Evolutionary conservation across 2,329 filamentous ascomycete genomes (phyloP), one percentile per base, ranked within the genome.

Genomic region (Ophiostoma populinum): DNA sequence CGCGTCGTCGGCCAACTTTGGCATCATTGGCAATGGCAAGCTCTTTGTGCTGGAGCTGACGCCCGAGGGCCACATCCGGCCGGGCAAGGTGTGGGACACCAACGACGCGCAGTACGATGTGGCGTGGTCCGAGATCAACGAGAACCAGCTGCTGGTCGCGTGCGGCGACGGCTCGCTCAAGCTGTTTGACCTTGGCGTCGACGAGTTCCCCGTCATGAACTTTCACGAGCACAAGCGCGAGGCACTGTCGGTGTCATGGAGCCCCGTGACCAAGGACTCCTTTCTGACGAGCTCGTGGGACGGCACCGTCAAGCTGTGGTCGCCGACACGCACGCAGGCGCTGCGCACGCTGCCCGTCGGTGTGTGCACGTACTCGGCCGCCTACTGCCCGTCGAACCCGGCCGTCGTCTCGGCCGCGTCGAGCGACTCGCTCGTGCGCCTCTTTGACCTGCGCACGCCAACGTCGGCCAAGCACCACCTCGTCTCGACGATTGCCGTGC

Each of bases 91-190:
- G 75, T 87, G 60, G 46, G 87, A 94, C 51, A 98, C 90, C 9
- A 92, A 95, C 61, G 90, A 98, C 55, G 81, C 86, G 29, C 77
- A 95, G 44, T 98, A 92, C 57, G 90, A 98, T 57, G 65, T 90
- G 35, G 71, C 86, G 18, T 95, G 90, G 85, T 93, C 85, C 13
- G 90, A 98, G 61, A 72, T 83, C 46, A 86, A 98, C 61, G 87
- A 94, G 60, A 92, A 90, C 56, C 90, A 98, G 59, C 63, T 94
- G 34, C 68, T 92, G 15, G 77, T 79, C 1, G 86, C 85, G 1
- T 86, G 81, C 45, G 90, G 90, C 43, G 90, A 98, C 58, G 90
- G 90, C 37, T 87, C 81, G 36, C 69, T 98, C 49, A 94, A 94
- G 59, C 71, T 98, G 31, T 98, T 90, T 55, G 90, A 98, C 56